These are phyloP conservation scores for Picochlorum sp. DNA, from an alignment of 139 green algal species.

Conservation along the genomic window DNA sequence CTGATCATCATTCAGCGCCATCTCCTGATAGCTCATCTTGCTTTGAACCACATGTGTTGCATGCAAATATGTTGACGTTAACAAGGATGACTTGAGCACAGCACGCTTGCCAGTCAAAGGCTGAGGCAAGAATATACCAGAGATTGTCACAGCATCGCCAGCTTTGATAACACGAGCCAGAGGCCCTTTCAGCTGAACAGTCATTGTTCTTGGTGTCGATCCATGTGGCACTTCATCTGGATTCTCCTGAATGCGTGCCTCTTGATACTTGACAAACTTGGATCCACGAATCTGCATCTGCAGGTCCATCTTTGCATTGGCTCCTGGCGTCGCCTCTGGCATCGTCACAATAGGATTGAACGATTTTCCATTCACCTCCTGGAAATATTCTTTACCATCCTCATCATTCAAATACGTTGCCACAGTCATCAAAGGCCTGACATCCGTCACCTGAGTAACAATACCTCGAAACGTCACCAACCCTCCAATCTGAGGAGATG, in stretches of 20 bases:
- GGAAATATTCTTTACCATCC: slow-evolving; percentile 87
- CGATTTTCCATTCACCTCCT: slow-evolving; percentile 63
- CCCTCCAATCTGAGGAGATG: slow-evolving; percentile 66
- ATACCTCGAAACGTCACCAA: slow-evolving; percentile 88
- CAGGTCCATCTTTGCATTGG: not conserved
- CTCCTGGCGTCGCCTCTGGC: not conserved
- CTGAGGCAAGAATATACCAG: slow-evolving; percentile 89
- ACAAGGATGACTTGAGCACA: slow-evolving; percentile 55
- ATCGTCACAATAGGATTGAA: slow-evolving; percentile 71
- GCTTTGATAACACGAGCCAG: slow-evolving; percentile 79
- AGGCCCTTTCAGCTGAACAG: slow-evolving; percentile 75
- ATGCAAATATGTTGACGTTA: slow-evolving; percentile 88
- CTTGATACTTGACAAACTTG: slow-evolving; percentile 94
- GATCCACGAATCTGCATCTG: slow-evolving; percentile 72
- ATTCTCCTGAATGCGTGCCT: slow-evolving; percentile 63
- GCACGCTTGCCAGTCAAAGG: slow-evolving; percentile 57
- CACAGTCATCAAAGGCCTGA: slow-evolving; percentile 84
- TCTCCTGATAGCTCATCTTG: slow-evolving; percentile 68
- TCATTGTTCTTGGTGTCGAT: slow-evolving; percentile 81
- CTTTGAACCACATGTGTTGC: slow-evolving; percentile 61
- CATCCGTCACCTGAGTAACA: slow-evolving; percentile 84
- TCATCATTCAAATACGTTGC: slow-evolving; percentile 91
- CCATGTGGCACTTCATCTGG: slow-evolving; percentile 78
- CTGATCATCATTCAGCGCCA: slow-evolving; percentile 36
- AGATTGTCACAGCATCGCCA: slow-evolving; percentile 74